Conservation (phyloP, 2,329 filamentous ascomycete genomes). For the Fusarium algeriense region DNA sequence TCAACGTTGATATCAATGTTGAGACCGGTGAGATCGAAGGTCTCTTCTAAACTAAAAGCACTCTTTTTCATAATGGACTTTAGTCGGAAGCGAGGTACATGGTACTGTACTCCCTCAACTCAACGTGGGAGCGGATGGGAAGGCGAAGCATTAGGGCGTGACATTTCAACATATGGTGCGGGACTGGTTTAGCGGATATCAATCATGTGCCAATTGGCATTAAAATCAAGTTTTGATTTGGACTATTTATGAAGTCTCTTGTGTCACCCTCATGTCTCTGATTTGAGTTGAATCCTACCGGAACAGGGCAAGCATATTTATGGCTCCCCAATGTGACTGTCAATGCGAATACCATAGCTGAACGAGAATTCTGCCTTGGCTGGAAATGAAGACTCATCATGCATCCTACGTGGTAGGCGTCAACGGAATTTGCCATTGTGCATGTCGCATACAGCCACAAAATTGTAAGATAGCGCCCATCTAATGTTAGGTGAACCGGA, state of each 20-base stretch:
- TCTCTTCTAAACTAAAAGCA: slow-evolving; percentile 75
- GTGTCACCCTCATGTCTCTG: background rate
- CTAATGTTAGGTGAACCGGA: slow-evolving; percentile 13
- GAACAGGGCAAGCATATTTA: background rate
- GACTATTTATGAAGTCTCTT: background rate
- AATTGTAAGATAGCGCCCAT: slow-evolving; percentile 5
- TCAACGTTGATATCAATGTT: slow-evolving; percentile 88
- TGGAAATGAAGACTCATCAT: slow-evolving; percentile 23
- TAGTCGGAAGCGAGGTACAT: slow-evolving; percentile 10
- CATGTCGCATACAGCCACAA: slow-evolving; percentile 15
- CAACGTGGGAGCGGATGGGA: slow-evolving; percentile 45
- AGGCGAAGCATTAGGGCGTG: slow-evolving; percentile 45
- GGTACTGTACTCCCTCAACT: slow-evolving; percentile 43
- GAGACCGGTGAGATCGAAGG: slow-evolving; percentile 90
- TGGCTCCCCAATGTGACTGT: background rate
- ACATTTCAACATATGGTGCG: slow-evolving; percentile 49
- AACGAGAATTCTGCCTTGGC: slow-evolving; percentile 28
- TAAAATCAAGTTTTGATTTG: slow-evolving; percentile 22
- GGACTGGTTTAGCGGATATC: slow-evolving; percentile 32
- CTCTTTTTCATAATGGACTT: slow-evolving; percentile 7
- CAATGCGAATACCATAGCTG: slow-evolving; percentile 2
- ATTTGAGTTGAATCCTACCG: background rate
- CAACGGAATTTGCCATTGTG: slow-evolving; percentile 24
- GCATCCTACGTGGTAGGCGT: slow-evolving; percentile 28
- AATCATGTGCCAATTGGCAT: slow-evolving; percentile 33